Evolutionary conservation across 176 grass and related monocot genomes (phyloP).

Genomic region (Ensete glaucum): DNA sequence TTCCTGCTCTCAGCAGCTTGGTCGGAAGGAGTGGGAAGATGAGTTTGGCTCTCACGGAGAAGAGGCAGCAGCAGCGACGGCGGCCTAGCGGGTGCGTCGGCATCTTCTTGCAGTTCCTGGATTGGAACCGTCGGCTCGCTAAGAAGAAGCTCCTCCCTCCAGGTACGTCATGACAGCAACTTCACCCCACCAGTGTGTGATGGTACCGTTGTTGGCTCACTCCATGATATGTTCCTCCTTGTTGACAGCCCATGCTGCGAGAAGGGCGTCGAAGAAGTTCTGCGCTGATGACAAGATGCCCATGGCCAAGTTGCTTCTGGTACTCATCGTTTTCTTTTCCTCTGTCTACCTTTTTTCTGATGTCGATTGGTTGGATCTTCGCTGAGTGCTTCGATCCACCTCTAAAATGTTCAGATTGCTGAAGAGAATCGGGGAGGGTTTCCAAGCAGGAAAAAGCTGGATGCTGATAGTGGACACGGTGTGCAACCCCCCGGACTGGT

Average conservation of each 20-base stretch:
- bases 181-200: too few species aligned
- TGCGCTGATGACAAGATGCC: constrained; percentile 3
- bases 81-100: constrained; percentile 42
- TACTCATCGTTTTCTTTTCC: neutral
- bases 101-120: constrained; percentile 69
- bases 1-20: too few species aligned
- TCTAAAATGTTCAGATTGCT: constrained; percentile 4
- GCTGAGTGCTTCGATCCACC: neutral
- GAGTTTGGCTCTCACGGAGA: constrained; percentile 84
- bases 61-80: constrained; percentile 24
- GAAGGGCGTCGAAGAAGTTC: constrained; percentile 1
- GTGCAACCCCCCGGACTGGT: constrained; percentile 39
- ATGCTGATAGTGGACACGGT: constrained; percentile 7
- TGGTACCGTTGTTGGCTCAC: too few species aligned
- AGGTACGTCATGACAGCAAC: constrained; percentile 22
- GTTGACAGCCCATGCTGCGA: constrained; percentile 1
- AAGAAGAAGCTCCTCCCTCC: constrained; percentile 30
- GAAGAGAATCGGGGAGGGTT: constrained; percentile 22
- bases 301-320: constrained; percentile 18
- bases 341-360: too few species aligned
- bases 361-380: too few species aligned
- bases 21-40: constrained; percentile 9
- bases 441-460: constrained; percentile 2
- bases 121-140: constrained; percentile 70
- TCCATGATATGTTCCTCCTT: too few species aligned